A percentile compares a stretch with the other conserved stretches of the same genome.
phyloP scores from a whole-genome alignment of 257 asterid species.

The Mitragyna speciosa region DNA sequence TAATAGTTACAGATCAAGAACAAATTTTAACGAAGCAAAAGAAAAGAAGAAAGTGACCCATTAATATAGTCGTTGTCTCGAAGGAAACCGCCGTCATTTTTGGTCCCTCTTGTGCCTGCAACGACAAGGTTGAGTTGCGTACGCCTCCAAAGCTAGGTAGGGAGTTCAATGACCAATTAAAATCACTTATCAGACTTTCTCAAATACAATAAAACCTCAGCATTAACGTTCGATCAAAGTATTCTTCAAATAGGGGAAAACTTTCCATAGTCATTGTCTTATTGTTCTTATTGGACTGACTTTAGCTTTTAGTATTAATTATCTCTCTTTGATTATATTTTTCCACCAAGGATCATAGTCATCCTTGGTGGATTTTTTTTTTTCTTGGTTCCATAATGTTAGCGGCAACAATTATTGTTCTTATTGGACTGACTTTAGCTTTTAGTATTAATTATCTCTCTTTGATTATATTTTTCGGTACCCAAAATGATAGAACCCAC shows the following conservation, averaged over 20 bases:
- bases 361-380: no score
- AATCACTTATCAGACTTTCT: background rate
- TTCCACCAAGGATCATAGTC: no score
- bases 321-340: background rate
- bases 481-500: background rate
- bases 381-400: background rate
- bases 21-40: no score
- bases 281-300: background rate
- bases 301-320: no score
- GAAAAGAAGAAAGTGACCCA: background rate
- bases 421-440: background rate
- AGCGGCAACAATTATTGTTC: background rate
- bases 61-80: no score
- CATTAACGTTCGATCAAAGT: background rate
- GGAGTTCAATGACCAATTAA: background rate
- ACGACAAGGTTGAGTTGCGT: background rate
- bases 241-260: no score
- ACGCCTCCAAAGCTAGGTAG: background rate
- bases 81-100: background rate
- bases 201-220: background rate
- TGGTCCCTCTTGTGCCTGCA: background rate
- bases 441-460: background rate
- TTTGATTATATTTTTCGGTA: background rate
- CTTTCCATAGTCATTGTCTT: no score
- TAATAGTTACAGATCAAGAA: no score